phyloP scores from a whole-genome alignment of 148 eudicot species.

The Chenopodium berlandieri region DNA sequence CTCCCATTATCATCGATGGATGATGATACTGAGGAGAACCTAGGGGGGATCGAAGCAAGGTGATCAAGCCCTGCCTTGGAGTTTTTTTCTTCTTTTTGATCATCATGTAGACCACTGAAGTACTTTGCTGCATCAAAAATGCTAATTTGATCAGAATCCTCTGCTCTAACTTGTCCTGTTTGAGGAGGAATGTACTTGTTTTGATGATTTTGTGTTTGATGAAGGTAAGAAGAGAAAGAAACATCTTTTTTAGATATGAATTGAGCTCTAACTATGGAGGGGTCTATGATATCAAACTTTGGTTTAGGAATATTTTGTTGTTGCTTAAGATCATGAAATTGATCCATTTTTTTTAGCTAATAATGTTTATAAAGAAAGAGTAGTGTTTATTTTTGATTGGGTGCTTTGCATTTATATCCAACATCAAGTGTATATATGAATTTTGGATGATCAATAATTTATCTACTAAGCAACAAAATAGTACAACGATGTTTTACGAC shows the following conservation, averaged over 20 bases:
- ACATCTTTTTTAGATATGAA: constrained; percentile 34
- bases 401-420: neutral
- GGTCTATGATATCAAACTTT: constrained; percentile 28
- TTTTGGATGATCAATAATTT: constrained; percentile 23
- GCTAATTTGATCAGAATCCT: constrained; percentile 59
- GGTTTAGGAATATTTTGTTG: constrained; percentile 22
- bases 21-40: constrained; percentile 57
- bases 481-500: constrained; percentile 24
- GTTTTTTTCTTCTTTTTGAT: constrained; percentile 10
- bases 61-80: constrained; percentile 16
- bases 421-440: constrained; percentile 17
- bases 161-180: constrained; percentile 15
- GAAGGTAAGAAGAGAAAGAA: constrained; percentile 45
- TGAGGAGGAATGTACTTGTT: neutral
- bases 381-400: neutral
- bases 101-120: constrained; percentile 48
- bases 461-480: constrained; percentile 27
- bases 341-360: constrained; percentile 13
- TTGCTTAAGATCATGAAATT: constrained; percentile 20
- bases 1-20: constrained; percentile 31
- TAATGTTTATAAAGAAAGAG: neutral
- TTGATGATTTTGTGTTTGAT: constrained; percentile 12
- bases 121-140: constrained; percentile 79
- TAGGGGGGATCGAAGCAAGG: constrained; percentile 32
- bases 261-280: constrained; percentile 34